A percentile compares a stretch with the other conserved stretches of the same genome.
These are phyloP conservation scores for Xylariaceae sp. DNA, from an alignment of 2,329 filamentous ascomycete species.

Conservation along the genomic window DNA sequence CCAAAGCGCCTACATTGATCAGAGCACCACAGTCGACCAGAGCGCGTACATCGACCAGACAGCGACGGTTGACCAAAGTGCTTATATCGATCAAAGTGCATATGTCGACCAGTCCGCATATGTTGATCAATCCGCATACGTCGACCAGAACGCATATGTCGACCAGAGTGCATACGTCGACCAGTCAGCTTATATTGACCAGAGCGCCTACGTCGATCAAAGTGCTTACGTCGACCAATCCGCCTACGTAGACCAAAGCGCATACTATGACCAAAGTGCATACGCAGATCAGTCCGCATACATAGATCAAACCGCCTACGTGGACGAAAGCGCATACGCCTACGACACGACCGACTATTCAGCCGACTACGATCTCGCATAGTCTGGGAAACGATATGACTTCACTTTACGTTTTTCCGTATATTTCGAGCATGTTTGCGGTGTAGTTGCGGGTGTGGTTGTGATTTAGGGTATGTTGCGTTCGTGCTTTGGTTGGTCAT, in stretches of 20 bases:
- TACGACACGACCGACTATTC: slow-evolving; percentile 26
- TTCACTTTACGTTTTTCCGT: too few species aligned
- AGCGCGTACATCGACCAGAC: neutral
- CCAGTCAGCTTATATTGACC: slow-evolving; percentile 3
- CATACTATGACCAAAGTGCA: neutral
- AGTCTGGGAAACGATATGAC: neutral
- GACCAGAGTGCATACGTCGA: slow-evolving; percentile 9
- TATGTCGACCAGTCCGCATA: slow-evolving; percentile 11
- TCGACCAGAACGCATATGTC: slow-evolving; percentile 6
- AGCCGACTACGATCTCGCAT: slow-evolving; percentile 14
- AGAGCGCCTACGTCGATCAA: slow-evolving; percentile 11
- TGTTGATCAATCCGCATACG: neutral
- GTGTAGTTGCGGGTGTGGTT: too few species aligned
- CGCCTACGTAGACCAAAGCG: slow-evolving; percentile 6
- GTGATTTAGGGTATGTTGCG: too few species aligned
- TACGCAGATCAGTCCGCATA: slow-evolving; percentile 7
- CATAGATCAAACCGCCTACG: neutral
- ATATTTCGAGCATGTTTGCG: neutral
- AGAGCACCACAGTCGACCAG: slow-evolving; percentile 1
- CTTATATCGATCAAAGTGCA: slow-evolving; percentile 8
- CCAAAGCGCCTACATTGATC: neutral
- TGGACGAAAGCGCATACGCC: slow-evolving; percentile 11
- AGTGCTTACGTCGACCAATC: slow-evolving; percentile 1
- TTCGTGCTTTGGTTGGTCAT: too few species aligned
- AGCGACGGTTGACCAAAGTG: neutral